phyloP scores from a whole-genome alignment of 768 basidiomycete species.

The Psilocybe azurescens region DNA sequence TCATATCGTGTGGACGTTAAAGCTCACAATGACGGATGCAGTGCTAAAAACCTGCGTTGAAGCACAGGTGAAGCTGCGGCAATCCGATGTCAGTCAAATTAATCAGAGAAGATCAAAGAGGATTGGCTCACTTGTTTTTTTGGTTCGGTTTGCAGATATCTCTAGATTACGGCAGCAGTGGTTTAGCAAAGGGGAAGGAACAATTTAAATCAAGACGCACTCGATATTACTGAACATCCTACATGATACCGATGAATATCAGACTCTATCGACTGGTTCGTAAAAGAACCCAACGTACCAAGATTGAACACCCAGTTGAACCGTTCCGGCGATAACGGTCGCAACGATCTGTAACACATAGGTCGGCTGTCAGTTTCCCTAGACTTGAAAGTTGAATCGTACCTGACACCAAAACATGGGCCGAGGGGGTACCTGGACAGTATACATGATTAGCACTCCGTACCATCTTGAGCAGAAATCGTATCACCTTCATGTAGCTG shows the following conservation, averaged over 20 bases:
- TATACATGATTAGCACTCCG: neutral
- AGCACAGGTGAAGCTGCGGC: constrained; percentile 53
- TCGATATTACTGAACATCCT: constrained; percentile 68
- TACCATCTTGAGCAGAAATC: neutral
- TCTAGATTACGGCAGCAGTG: constrained; percentile 27
- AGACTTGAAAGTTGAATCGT: neutral
- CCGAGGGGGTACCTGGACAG: constrained; percentile 57
- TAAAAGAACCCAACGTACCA: constrained; percentile 44
- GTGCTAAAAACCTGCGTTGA: constrained; percentile 55
- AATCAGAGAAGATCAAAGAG: neutral
- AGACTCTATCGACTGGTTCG: neutral
- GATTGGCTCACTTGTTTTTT: constrained; percentile 40
- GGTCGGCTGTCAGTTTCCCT: neutral
- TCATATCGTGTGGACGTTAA: neutral
- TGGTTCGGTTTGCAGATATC: constrained; percentile 53
- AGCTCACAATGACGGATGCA: constrained; percentile 62
- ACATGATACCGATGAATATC: neutral
- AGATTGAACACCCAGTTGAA: constrained; percentile 67
- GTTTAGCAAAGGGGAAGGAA: neutral
- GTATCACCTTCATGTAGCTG: constrained; percentile 35
- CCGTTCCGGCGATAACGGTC: constrained; percentile 63
- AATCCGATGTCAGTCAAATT: constrained; percentile 1
- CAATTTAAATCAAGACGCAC: constrained; percentile 37
- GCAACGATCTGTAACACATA: constrained; percentile 49
- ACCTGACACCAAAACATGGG: constrained; percentile 73